Evolutionary conservation across 768 basidiomycete genomes (phyloP), one percentile per base, ranked within the genome.

Genomic region (Holtermanniella nyarrowii): DNA sequence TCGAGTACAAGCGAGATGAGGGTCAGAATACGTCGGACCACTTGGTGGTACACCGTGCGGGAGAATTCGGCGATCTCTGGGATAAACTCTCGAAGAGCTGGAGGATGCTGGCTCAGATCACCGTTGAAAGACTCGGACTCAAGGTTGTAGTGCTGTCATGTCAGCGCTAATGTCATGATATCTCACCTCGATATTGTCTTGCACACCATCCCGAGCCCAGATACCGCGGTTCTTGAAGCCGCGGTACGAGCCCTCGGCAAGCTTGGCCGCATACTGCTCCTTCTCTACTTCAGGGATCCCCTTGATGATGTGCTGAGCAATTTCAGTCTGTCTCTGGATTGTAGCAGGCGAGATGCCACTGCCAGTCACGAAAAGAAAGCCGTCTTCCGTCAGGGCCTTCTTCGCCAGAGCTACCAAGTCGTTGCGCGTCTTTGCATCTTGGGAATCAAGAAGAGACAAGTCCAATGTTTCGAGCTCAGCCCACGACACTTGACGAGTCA

Each of bases 1-100:
- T 66, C 65, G 50, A 66, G 56, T 13, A 64, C 65, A 12, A 47
- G 48, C 3, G 62, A 64, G 16, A 66, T 46, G 22, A 66, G 48
- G 2, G 44, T 56, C n/a, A 63, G 48, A 5, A 66, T 51, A 5
- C 60, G 52, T n/a, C 55, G 53, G 49, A 64, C 61, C 13, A 59
- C 58, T 31, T 59, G 26, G 39, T 57, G 42, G 47, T 59, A 57
- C 1, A 56, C 59, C 37, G 59, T 54, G 20, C 52, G 39, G n/a
- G 61, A 55, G 47, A 64, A 64, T 2, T 44, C 49, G 4, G 26
- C 31, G 46, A 64, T 64, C 54, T 64, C 62, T 20, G 58, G 54
- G 47, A 59, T 51, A 45, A 57, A 61, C 4, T 59, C 60, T 4
- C 26, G 49, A 22, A 59, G 18, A 39, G 49, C 52, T 4, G 52